These are phyloP conservation scores for Colletotrichum endophyticum DNA, from an alignment of 2,329 filamentous ascomycete genomes.

Conservation along the genomic window DNA sequence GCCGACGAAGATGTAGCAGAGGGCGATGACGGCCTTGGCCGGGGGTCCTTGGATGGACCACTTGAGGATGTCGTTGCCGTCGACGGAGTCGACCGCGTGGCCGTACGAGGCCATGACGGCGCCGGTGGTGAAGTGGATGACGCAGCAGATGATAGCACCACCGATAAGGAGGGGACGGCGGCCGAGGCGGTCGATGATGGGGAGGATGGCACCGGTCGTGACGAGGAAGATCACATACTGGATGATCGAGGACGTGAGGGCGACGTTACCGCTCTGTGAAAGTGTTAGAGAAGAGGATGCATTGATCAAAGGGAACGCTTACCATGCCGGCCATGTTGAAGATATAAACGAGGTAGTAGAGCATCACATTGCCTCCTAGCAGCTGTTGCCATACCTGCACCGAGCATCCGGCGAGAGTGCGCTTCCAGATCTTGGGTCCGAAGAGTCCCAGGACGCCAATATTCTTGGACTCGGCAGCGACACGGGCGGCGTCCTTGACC, in stretches of 20 bases:
- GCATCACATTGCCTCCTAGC: conserved; percentile 61
- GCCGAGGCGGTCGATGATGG: conserved; percentile 53
- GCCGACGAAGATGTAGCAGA: conserved; percentile 47
- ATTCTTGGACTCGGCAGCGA: conserved; percentile 40
- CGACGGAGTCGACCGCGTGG: conserved; percentile 44
- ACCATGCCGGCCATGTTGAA: conserved; percentile 64
- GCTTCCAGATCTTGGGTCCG: conserved; percentile 51
- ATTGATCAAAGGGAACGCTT: background rate
- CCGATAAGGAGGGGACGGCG: conserved; percentile 50
- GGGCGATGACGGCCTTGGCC: conserved; percentile 55
- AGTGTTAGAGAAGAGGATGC: background rate
- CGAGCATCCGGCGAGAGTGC: conserved; percentile 55
- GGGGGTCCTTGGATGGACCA: conserved; percentile 49
- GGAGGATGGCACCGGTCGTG: conserved; percentile 54
- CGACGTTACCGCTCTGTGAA: conserved; percentile 26
- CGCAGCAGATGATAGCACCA: conserved; percentile 49
- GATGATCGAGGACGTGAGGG: conserved; percentile 55
- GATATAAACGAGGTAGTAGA: conserved; percentile 68
- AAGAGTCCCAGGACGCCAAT: conserved; percentile 49
- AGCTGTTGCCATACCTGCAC: conserved; percentile 64
- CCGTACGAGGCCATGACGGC: conserved; percentile 56
- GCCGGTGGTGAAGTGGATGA: conserved; percentile 52
- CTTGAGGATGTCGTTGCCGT: conserved; percentile 49
- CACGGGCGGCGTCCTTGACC: conserved; percentile 45
- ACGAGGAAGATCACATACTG: conserved; percentile 62